These are phyloP conservation scores for Coccomyxa sp. DNA, from an alignment of 139 green algal species.

Conservation along the genomic window DNA sequence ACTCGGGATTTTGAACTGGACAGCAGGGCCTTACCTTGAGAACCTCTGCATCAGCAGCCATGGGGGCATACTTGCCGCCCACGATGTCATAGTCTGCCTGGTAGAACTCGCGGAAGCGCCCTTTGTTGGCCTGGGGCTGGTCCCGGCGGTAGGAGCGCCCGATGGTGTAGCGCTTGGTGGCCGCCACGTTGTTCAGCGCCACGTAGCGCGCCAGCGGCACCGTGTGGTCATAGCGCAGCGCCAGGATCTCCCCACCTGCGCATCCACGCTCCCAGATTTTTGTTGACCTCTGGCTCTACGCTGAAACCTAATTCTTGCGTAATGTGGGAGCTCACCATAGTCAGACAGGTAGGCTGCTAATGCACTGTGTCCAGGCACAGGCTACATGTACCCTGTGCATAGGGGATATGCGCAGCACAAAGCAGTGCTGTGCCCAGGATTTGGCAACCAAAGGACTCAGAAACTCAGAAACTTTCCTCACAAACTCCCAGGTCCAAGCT, in stretches of 20 bases:
- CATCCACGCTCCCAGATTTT: background rate
- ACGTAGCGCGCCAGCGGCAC: constrained; percentile 95
- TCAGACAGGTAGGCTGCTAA: background rate
- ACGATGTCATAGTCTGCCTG: constrained; percentile 98
- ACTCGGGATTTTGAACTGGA: too few species aligned
- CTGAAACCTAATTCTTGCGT: too few species aligned
- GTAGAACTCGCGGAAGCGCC: constrained; percentile 96
- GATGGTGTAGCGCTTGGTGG: constrained; percentile 96
- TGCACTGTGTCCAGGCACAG: background rate
- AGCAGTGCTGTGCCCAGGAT: background rate
- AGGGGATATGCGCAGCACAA: background rate
- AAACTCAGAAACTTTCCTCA: background rate
- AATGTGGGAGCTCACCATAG: background rate
- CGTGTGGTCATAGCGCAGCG: constrained; percentile 92
- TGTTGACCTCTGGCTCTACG: too few species aligned
- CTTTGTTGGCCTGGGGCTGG: constrained; percentile 87
- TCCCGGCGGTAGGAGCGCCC: constrained; percentile 70
- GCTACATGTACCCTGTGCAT: background rate
- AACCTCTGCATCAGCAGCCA: background rate
- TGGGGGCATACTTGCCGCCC: constrained; percentile 64
- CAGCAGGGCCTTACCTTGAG: background rate
- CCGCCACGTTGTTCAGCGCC: constrained; percentile 79
- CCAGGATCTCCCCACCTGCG: constrained; percentile 77
- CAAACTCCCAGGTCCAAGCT: background rate
- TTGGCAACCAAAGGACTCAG: background rate